These are phyloP conservation scores for Durotheca rogersii DNA, from an alignment of 495 filamentous ascomycete genomes.

Conservation along the genomic window DNA sequence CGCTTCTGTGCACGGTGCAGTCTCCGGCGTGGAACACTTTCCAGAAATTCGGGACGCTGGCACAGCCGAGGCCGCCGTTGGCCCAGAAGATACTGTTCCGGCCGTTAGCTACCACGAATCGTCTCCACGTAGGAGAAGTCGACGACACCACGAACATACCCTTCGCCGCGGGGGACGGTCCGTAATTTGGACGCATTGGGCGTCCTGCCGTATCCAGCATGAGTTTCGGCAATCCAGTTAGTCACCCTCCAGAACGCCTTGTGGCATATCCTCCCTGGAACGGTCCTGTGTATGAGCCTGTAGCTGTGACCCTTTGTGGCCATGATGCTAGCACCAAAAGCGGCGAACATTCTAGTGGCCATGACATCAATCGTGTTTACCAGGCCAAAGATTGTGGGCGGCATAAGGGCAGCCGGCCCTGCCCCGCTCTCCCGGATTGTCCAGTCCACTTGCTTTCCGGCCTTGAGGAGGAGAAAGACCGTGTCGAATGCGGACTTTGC, in stretches of 20 bases:
- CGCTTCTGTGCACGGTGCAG: slow-evolving; percentile 38
- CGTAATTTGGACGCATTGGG: too few species aligned
- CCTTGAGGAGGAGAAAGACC: slow-evolving; percentile 61
- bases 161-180: slow-evolving; percentile 26
- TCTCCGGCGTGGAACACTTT: too few species aligned
- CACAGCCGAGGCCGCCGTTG: slow-evolving; percentile 40
- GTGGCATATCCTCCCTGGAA: too few species aligned
- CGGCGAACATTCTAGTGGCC: slow-evolving; percentile 16
- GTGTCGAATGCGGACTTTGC: slow-evolving; percentile 76
- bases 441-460: slow-evolving; percentile 66
- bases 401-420: slow-evolving; percentile 51
- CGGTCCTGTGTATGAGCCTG: slow-evolving; percentile 24
- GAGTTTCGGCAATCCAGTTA: too few species aligned
- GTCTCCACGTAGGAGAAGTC: background rate
- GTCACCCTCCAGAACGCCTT: too few species aligned
- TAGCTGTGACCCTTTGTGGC: too few species aligned
- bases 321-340: slow-evolving; percentile 36
- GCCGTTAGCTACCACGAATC: slow-evolving; percentile 5
- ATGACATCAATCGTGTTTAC: slow-evolving; percentile 27
- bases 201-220: too few species aligned
- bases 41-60: slow-evolving; percentile 41
- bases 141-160: too few species aligned
- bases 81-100: slow-evolving; percentile 41
- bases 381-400: slow-evolving; percentile 30
- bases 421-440: slow-evolving; percentile 71